Conservation (phyloP, 345 rosid species). For the Bretschneidera sinensis region DNA sequence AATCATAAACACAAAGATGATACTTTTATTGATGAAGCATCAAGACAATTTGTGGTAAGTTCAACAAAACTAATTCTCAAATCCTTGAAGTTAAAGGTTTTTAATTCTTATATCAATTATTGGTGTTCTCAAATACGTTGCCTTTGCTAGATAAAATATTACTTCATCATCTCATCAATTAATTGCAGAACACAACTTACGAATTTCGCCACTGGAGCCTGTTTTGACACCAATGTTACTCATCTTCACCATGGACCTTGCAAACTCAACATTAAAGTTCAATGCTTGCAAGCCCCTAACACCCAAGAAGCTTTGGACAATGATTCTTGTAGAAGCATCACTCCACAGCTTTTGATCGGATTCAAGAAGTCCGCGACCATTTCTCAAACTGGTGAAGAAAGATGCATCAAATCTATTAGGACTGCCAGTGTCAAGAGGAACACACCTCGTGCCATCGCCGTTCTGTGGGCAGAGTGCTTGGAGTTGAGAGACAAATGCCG, state of each 20-base stretch:
- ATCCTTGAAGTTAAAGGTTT: too few relatives aligned
- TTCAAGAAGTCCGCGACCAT: slow-evolving; percentile 42
- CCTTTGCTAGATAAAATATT: too few relatives aligned
- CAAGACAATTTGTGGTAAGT: too few relatives aligned
- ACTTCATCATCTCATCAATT: slow-evolving; percentile 16
- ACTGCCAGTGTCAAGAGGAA: slow-evolving; percentile 46
- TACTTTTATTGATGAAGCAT: too few relatives aligned
- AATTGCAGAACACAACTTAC: slow-evolving; percentile 39
- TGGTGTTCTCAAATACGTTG: too few relatives aligned
- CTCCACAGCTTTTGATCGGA: slow-evolving; percentile 54
- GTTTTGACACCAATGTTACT: slow-evolving; percentile 45
- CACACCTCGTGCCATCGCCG: slow-evolving; percentile 28
- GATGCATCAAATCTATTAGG: slow-evolving; percentile 40
- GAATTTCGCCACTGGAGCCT: slow-evolving; percentile 38
- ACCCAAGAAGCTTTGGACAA: slow-evolving; percentile 35
- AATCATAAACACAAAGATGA: too few relatives aligned
- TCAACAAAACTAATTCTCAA: too few relatives aligned
- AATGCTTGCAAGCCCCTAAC: slow-evolving; percentile 19
- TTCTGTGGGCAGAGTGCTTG: slow-evolving; percentile 46
- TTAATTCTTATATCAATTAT: too few relatives aligned
- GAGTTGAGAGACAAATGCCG: slow-evolving; percentile 38
- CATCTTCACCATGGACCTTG: slow-evolving; percentile 53
- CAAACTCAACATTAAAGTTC: slow-evolving; percentile 38
- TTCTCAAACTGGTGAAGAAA: slow-evolving; percentile 41
- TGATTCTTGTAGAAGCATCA: slow-evolving; percentile 26